phyloP scores from a whole-genome alignment of 768 basidiomycete genomes.

The Crepidotus variabilis region DNA sequence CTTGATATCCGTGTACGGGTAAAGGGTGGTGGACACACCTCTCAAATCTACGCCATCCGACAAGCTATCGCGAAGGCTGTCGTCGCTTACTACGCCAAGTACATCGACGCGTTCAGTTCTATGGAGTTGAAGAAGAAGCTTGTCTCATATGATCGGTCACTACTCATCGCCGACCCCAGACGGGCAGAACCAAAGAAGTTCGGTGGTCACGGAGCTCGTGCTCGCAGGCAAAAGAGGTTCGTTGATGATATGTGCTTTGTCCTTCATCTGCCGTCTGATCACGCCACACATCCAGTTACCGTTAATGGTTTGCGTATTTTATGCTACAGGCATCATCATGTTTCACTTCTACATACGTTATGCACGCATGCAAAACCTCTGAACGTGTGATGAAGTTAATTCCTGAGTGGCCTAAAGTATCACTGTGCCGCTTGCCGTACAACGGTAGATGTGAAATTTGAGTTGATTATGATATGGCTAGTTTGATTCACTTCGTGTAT shows the following conservation, averaged over 20 bases:
- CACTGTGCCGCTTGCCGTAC: too few species aligned
- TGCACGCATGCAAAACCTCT: too few species aligned
- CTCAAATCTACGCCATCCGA: conserved; percentile 97
- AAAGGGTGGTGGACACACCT: conserved; percentile 99
- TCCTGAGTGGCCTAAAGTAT: too few species aligned
- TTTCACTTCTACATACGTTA: too few species aligned
- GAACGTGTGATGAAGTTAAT: too few species aligned
- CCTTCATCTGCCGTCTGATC: not conserved
- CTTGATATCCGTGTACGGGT: conserved; percentile 98
- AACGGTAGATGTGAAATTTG: too few species aligned
- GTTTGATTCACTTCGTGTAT: too few species aligned
- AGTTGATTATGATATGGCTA: too few species aligned
- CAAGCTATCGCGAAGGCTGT: conserved; percentile 98
- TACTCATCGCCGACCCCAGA: conserved; percentile 91
- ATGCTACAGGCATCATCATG: too few species aligned
- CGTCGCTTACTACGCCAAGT: conserved; percentile 98
- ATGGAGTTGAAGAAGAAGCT: conserved; percentile 98
- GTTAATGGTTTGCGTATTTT: conserved; percentile 42
- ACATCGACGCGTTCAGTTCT: conserved; percentile 94
- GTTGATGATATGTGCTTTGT: conserved; percentile 16
- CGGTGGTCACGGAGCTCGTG: conserved; percentile 97
- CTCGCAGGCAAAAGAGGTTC: conserved; percentile 95
- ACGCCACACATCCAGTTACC: conserved; percentile 55
- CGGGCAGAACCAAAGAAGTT: conserved; percentile 99
- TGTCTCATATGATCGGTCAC: conserved; percentile 89